phyloP scores from a whole-genome alignment of 768 basidiomycete species.

The Scleroderma citrinum region DNA sequence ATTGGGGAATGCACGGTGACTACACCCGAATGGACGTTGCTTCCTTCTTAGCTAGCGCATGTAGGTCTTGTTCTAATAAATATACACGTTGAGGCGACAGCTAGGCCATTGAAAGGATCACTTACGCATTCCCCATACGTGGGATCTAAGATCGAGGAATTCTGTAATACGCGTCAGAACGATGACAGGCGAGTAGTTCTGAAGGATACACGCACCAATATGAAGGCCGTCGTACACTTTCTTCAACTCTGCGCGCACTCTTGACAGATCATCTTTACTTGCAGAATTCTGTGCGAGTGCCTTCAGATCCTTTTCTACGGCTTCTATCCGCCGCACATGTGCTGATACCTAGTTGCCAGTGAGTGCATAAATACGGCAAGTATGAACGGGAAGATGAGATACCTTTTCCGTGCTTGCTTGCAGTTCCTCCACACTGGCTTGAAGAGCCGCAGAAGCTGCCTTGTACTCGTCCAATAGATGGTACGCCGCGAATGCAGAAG shows the following conservation, averaged over 20 bases:
- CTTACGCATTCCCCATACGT: constrained; percentile 88
- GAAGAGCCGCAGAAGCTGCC: constrained; percentile 77
- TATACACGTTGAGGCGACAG: constrained; percentile 1
- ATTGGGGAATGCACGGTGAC: not conserved
- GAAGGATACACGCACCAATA: constrained; percentile 46
- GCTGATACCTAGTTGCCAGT: constrained; percentile 56
- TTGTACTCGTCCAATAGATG: constrained; percentile 89
- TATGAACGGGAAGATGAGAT: constrained; percentile 15
- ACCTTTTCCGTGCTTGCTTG: constrained; percentile 79
- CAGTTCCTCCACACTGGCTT: constrained; percentile 83
- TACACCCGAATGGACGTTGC: constrained; percentile 54
- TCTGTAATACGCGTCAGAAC: constrained; percentile 35
- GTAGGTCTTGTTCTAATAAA: constrained; percentile 69
- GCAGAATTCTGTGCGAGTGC: constrained; percentile 59
- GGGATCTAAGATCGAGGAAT: constrained; percentile 72
- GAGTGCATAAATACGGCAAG: not conserved
- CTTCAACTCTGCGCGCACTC: constrained; percentile 76
- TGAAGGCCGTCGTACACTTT: constrained; percentile 82
- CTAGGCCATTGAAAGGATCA: constrained; percentile 11
- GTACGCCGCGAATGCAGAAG: constrained; percentile 82
- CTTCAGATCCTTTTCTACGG: constrained; percentile 86
- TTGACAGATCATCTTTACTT: constrained; percentile 74
- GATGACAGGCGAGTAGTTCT: not conserved
- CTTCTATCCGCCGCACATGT: constrained; percentile 79
- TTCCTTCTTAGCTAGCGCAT: constrained; percentile 65